Percentiles rank a stretch among this genome's conserved stretches.
Conservation (phyloP, 805 yeast genomes). For the Priceomyces haplophilus region DNA sequence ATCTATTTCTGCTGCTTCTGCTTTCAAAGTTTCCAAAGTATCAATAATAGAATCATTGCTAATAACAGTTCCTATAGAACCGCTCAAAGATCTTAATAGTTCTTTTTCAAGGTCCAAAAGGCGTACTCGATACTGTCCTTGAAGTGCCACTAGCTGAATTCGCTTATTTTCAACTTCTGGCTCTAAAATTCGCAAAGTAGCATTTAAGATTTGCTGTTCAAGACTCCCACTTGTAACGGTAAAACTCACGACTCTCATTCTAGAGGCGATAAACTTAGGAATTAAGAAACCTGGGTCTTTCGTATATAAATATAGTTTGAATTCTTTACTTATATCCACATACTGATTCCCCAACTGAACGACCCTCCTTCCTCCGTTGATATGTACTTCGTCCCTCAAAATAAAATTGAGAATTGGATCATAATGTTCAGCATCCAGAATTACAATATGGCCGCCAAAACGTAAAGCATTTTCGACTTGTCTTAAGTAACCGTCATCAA, state of each 20-base stretch:
- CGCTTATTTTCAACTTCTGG: constrained; percentile 70
- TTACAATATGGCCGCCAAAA: constrained; percentile 73
- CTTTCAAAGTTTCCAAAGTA: constrained; percentile 63
- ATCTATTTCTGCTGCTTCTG: constrained; percentile 55
- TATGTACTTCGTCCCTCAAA: constrained; percentile 55
- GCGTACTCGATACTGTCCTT: constrained; percentile 55
- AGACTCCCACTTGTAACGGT: constrained; percentile 67
- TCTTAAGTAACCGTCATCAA: constrained; percentile 62
- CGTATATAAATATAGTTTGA: constrained; percentile 59
- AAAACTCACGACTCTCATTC: constrained; percentile 67
- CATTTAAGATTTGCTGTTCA: constrained; percentile 58
- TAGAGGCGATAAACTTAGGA: constrained; percentile 55
- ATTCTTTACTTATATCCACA: constrained; percentile 65
- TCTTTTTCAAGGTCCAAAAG: constrained; percentile 56
- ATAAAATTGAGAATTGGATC: constrained; percentile 72
- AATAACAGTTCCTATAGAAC: constrained; percentile 57
- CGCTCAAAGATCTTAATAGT: constrained; percentile 55
- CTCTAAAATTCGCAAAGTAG: constrained; percentile 48
- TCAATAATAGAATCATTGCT: constrained; percentile 61
- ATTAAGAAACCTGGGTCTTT: constrained; percentile 49
- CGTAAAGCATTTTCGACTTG: constrained; percentile 76
- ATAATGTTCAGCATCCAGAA: constrained; percentile 76
- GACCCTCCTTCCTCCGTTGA: constrained; percentile 67
- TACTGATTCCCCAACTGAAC: constrained; percentile 59
- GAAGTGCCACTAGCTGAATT: constrained; percentile 49